These are phyloP conservation scores for Ascochyta rabiei DNA, from an alignment of 2,329 filamentous ascomycete genomes.

Conservation along the genomic window DNA sequence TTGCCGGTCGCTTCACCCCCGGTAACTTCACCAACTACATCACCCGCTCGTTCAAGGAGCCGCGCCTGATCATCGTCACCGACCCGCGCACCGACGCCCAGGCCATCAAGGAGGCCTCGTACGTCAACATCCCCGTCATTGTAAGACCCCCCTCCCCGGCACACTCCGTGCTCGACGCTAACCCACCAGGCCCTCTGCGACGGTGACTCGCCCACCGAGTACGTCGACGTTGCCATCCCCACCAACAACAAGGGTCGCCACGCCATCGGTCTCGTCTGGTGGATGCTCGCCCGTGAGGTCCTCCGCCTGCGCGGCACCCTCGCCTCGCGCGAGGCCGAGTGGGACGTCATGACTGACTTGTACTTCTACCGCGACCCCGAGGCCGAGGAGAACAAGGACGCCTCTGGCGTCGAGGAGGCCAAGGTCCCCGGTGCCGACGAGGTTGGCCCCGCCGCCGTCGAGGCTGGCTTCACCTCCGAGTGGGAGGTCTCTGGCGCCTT, in stretches of 20 bases:
- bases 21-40: conserved; percentile 99
- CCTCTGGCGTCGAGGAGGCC: conserved; percentile 77
- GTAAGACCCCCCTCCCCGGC: conserved; percentile 25
- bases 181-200: conserved; percentile 79
- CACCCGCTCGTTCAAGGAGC: conserved; percentile 99
- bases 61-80: conserved; percentile 98
- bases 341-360: conserved; percentile 99
- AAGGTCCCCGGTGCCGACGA: conserved; percentile 87
- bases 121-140: conserved; percentile 99
- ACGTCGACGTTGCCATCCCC: conserved; percentile 99
- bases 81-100: conserved; percentile 99
- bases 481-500: conserved; percentile 78
- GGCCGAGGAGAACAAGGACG: conserved; percentile 98
- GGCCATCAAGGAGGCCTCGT: conserved; percentile 99
- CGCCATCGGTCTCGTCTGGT: conserved; percentile 98
- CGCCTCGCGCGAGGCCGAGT: conserved; percentile 92
- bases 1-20: conserved; percentile 99
- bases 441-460: conserved; percentile 77
- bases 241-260: conserved; percentile 99
- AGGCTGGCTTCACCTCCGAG: conserved; percentile 79
- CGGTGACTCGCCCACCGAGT: conserved; percentile 99
- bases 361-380: conserved; percentile 99
- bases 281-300: conserved; percentile 99
- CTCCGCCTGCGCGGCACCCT: conserved; percentile 98
- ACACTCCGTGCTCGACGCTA: not conserved